phyloP scores from a whole-genome alignment of 352 stramenopile genomes.

The Phytophthora palmivora region DNA sequence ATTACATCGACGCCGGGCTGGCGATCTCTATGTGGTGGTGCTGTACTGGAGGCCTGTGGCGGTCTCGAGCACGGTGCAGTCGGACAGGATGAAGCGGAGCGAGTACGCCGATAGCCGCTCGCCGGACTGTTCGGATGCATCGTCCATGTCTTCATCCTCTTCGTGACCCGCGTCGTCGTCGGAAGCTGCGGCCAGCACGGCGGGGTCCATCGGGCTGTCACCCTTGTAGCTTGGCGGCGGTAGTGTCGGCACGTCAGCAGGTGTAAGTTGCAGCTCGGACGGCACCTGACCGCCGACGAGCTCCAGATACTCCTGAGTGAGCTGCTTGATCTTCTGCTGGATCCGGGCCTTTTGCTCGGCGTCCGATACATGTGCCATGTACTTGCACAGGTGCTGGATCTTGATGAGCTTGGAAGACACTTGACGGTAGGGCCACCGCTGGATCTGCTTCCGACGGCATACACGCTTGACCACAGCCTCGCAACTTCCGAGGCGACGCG shows the following conservation, averaged over 20 bases:
- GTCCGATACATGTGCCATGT: constrained; percentile 81
- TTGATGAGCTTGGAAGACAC: constrained; percentile 87
- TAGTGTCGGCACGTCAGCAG: constrained; percentile 59
- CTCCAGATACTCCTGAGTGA: constrained; percentile 83
- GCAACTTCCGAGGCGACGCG: constrained; percentile 73
- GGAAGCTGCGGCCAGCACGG: constrained; percentile 58
- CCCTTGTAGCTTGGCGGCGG: constrained; percentile 52
- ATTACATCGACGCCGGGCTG: constrained; percentile 22
- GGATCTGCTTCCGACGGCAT: constrained; percentile 81
- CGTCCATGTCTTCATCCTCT: constrained; percentile 57
- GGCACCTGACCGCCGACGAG: constrained; percentile 80
- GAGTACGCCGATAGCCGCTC: constrained; percentile 76
- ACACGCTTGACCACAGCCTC: constrained; percentile 87
- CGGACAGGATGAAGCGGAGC: constrained; percentile 81
- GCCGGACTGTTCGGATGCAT: constrained; percentile 25
- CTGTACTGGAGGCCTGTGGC: constrained; percentile 62
- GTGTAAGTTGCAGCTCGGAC: constrained; percentile 69
- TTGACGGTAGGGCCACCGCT: constrained; percentile 86
- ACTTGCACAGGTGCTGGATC: constrained; percentile 89
- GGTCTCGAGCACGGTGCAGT: constrained; percentile 79
- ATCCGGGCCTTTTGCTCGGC: constrained; percentile 74
- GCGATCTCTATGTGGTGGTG: constrained; percentile 41
- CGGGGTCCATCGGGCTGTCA: constrained; percentile 56
- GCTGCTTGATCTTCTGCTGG: constrained; percentile 80
- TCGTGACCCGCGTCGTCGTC: constrained; percentile 57